These are phyloP conservation scores for Rhinocladiella similis DNA, from an alignment of 2,329 filamentous ascomycete species.

Conservation along the genomic window DNA sequence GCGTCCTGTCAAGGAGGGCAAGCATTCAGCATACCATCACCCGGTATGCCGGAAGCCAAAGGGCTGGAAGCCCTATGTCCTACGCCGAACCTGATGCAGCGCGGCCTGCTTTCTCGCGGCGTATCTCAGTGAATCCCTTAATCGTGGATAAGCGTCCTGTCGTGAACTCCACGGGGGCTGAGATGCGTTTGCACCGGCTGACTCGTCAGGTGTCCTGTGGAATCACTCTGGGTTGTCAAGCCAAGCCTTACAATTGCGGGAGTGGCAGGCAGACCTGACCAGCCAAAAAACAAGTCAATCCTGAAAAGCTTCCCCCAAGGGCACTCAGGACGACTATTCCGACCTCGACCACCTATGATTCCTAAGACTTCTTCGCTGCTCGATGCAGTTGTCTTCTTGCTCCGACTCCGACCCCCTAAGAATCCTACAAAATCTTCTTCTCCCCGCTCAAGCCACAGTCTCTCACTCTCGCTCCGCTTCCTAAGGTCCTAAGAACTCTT, in stretches of 20 bases:
- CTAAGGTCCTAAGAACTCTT: not conserved
- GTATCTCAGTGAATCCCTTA: not conserved
- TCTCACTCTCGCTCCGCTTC: not conserved
- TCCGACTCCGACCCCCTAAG: not conserved
- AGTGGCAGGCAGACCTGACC: not conserved
- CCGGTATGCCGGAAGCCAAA: not conserved
- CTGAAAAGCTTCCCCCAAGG: not conserved
- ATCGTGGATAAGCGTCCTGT: not conserved
- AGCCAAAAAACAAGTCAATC: not conserved
- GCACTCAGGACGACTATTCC: not conserved
- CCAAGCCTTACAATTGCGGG: not conserved
- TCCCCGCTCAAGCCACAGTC: not conserved
- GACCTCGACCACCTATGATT: not conserved
- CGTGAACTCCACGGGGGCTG: not conserved
- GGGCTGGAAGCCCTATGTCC: not conserved
- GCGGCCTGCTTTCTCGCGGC: not conserved
- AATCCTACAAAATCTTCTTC: not conserved
- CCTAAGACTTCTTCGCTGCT: not conserved
- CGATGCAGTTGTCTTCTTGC: not conserved
- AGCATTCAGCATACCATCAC: no score
- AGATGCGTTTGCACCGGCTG: not conserved
- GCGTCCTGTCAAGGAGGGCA: no score
- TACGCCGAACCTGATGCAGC: not conserved
- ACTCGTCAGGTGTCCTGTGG: not conserved
- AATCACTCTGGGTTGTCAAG: not conserved